These are phyloP conservation scores for Coprinopsis marcescibilis DNA, from an alignment of 768 basidiomycete genomes.

Conservation along the genomic window DNA sequence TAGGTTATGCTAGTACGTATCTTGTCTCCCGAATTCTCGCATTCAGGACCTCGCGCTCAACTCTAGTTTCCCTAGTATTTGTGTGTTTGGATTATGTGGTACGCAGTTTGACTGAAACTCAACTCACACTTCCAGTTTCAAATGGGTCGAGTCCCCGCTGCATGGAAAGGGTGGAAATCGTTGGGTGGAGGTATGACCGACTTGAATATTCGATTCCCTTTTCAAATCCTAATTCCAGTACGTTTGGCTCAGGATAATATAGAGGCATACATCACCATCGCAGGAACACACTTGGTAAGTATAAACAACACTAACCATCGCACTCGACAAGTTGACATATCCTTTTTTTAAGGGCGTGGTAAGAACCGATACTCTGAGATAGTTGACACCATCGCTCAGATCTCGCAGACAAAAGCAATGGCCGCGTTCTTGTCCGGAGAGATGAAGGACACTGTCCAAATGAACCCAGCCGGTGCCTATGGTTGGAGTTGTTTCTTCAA, in stretches of 20 bases:
- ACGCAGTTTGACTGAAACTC: neutral
- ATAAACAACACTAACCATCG: neutral
- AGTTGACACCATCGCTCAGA: neutral
- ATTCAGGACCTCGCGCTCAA: conserved; percentile 3
- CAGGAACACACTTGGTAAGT: conserved; percentile 78
- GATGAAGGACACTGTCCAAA: conserved; percentile 88
- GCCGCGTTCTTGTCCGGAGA: conserved; percentile 92
- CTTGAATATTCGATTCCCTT: neutral
- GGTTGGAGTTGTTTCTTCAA: conserved; percentile 35
- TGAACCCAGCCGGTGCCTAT: conserved; percentile 77
- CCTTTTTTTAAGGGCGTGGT: conserved; percentile 59
- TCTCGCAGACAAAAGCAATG: conserved; percentile 80
- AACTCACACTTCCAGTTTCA: conserved; percentile 48
- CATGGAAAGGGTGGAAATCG: conserved; percentile 76
- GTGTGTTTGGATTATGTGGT: conserved; percentile 42
- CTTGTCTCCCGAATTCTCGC: neutral
- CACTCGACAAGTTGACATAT: conserved; percentile 2
- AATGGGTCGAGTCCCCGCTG: conserved; percentile 91
- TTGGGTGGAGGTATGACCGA: conserved; percentile 79
- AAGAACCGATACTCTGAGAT: conserved; percentile 7
- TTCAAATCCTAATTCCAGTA: conserved; percentile 5
- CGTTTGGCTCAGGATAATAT: conserved; percentile 59
- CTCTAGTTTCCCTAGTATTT: conserved; percentile 59
- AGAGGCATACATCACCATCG: conserved; percentile 78
- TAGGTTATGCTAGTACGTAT: conserved; percentile 43